Percentiles rank a stretch among this genome's conserved stretches.
phyloP scores from a whole-genome alignment of 306 rosid genomes.

The Dicorynia guianensis region DNA sequence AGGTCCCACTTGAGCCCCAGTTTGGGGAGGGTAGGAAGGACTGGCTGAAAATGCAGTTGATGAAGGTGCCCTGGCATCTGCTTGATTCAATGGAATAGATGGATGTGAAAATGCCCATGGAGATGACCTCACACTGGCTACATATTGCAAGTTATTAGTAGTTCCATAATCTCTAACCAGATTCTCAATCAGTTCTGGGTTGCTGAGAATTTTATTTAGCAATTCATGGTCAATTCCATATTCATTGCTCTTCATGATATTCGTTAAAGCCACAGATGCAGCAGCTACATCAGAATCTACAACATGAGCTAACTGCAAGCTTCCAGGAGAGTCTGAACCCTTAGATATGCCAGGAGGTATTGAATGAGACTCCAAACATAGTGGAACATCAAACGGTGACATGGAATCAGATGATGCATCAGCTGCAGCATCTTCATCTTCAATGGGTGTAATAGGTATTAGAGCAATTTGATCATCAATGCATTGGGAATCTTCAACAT shows the following conservation, averaged over 20 bases:
- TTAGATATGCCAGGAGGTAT: slow-evolving; percentile 45
- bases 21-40: slow-evolving; percentile 52
- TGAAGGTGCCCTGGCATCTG: slow-evolving; percentile 45
- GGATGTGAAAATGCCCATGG: slow-evolving; percentile 51
- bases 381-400: slow-evolving; percentile 33
- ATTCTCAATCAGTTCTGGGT: slow-evolving; percentile 81
- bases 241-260: slow-evolving; percentile 67
- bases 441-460: slow-evolving; percentile 84
- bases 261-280: slow-evolving; percentile 69
- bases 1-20: slow-evolving; percentile 50
- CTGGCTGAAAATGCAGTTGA: slow-evolving; percentile 43
- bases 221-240: slow-evolving; percentile 79
- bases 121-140: slow-evolving; percentile 53
- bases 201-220: slow-evolving; percentile 72
- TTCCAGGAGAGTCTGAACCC: slow-evolving; percentile 38
- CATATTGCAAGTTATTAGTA: slow-evolving; percentile 41
- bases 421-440: slow-evolving; percentile 74
- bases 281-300: slow-evolving; percentile 68
- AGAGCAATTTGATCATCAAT: slow-evolving; percentile 51
- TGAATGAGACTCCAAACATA: slow-evolving; percentile 42
- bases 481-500: slow-evolving; percentile 50
- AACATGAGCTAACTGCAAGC: slow-evolving; percentile 41
- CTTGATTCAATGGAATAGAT: slow-evolving; percentile 43
- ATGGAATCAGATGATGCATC: slow-evolving; percentile 48
- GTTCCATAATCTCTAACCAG: slow-evolving; percentile 69